Evolutionary conservation across 176 grass and related monocot species (phyloP).

Genomic region (Lolium multiflorum): DNA sequence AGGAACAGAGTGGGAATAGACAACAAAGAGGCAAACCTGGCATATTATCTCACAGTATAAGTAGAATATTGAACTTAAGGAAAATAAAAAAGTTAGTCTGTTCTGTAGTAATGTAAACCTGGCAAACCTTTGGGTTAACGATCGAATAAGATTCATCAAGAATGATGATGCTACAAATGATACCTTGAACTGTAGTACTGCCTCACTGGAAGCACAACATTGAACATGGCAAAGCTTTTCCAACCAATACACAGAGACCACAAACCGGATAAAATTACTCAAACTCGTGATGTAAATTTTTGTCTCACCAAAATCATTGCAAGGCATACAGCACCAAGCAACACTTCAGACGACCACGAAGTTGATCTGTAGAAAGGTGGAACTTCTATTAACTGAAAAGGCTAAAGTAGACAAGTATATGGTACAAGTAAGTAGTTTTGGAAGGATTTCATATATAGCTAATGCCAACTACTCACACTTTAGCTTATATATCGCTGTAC

Average conservation of each 20-base stretch:
- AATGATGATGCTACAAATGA: slow-evolving; percentile 30
- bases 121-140: too few relatives aligned
- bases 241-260: slow-evolving; percentile 84
- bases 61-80: slow-evolving; percentile 82
- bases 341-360: slow-evolving; percentile 61
- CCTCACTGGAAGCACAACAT: slow-evolving; percentile 75
- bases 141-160: too few relatives aligned
- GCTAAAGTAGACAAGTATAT: slow-evolving; percentile 23
- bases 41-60: slow-evolving; percentile 75
- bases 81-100: slow-evolving; percentile 48
- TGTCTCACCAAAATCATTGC: slow-evolving; percentile 76
- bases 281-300: slow-evolving; percentile 87
- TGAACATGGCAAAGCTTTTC: slow-evolving; percentile 83
- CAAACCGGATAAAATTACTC: slow-evolving; percentile 95
- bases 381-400: slow-evolving; percentile 34
- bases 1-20: not conserved
- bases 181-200: slow-evolving; percentile 74
- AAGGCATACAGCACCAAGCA: slow-evolving; percentile 88
- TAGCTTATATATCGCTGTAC: too few relatives aligned
- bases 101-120: too few relatives aligned
- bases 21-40: slow-evolving; percentile 61
- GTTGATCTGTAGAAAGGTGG: slow-evolving; percentile 64
- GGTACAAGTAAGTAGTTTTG: not conserved
- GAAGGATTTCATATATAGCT: slow-evolving; percentile 1
- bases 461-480: not conserved